Evolutionary conservation across 2,329 filamentous ascomycete species (phyloP), one percentile per base, ranked within the genome.

Genomic region (Colletotrichum falcatum): DNA sequence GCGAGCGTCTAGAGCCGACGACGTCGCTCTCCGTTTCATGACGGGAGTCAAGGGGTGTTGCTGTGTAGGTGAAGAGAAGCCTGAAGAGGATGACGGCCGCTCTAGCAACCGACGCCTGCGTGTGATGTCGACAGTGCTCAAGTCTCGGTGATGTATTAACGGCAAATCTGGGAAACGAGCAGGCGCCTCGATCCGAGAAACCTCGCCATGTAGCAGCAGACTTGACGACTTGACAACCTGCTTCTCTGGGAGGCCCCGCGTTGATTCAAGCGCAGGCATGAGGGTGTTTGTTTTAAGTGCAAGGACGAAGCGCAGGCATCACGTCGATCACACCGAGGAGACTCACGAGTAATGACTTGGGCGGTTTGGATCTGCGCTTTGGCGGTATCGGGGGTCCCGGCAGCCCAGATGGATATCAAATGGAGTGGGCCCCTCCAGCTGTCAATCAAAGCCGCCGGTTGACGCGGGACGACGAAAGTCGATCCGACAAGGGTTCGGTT

Each of bases 321-420:
- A 23, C 18, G 28, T 56, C 20, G 33, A 37, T 37, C 20, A 46
- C 8, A 42, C 9, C 28, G 23, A 54, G 12, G 9, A 49, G 16
- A 39, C 39, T 4, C 30, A 28, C 28, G 30, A 49, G 16, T 18
- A 26, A 37, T 33, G 30, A 49, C 30, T 61, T 26, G 14, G 26
- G 30, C 48, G 26, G 30, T 8, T 61, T 28, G 44, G 30, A 61
- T 33, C 18, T 20, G 49, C 56, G 63, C 55, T 56, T 66, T 66
- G 59, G 44, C n/a, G n/a, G 54, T 56, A 44, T 66, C 53, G 63
- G 63, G 39, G 49, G 61, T 66, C 49, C 60, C 59, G 5, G 56
- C 55, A 58, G 26, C 16, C 39, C 49, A 58, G 26, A 26, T 42
- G 33, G 20, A 23, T 49, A 35, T 28, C n/a, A 44, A 23, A 37